Percentiles rank a stretch among this genome's conserved stretches.
phyloP scores from a whole-genome alignment of 495 filamentous ascomycete species.

The Immersiella caudata region DNA sequence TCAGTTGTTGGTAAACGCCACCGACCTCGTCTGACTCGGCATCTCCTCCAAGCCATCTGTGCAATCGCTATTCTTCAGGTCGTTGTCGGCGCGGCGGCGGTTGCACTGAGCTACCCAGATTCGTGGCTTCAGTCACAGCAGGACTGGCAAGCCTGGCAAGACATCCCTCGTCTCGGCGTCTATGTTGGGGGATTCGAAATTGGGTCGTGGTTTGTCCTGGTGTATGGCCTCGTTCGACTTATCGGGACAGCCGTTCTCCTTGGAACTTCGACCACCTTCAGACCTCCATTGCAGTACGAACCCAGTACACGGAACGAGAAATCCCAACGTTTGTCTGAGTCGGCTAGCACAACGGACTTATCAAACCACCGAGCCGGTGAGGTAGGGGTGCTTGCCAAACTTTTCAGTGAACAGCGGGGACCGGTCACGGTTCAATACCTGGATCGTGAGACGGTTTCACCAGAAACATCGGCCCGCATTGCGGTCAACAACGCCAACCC shows the following conservation, averaged over 20 bases:
- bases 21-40: background rate
- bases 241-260: background rate
- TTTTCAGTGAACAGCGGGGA: background rate
- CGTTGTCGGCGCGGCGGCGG: background rate
- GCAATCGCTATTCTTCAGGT: background rate
- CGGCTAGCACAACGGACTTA: no score
- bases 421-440: background rate
- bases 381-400: background rate
- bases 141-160: background rate
- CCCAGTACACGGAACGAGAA: background rate
- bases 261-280: background rate
- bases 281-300: constrained; percentile 1
- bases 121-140: constrained; percentile 1
- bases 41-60: background rate
- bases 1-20: constrained; percentile 1
- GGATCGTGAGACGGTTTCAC: background rate
- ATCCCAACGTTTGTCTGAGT: background rate
- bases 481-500: background rate
- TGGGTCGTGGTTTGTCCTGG: background rate
- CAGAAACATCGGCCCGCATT: background rate
- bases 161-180: background rate
- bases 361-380: background rate
- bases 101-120: constrained; percentile 1
- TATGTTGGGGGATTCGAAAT: background rate
- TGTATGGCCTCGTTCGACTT: constrained; percentile 1